These are phyloP conservation scores for Amanita subjunquillea DNA, from an alignment of 768 basidiomycete genomes.

Conservation along the genomic window DNA sequence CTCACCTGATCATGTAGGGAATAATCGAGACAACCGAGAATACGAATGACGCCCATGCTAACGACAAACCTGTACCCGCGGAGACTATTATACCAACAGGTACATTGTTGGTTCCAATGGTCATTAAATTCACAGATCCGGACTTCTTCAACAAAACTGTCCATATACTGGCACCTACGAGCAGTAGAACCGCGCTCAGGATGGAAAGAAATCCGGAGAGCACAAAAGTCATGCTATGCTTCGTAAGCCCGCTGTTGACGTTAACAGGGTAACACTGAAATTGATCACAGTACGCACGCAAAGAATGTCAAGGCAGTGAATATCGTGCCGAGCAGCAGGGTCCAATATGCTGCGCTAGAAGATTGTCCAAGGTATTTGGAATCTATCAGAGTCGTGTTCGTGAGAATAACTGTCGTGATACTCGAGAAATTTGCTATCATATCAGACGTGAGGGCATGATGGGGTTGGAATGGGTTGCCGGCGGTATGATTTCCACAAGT, in stretches of 20 bases:
- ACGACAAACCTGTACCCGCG: slow-evolving; percentile 48
- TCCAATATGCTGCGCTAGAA: slow-evolving; percentile 65
- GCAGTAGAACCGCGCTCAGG: slow-evolving; percentile 47
- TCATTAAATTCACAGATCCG: slow-evolving; percentile 43
- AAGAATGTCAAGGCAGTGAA: slow-evolving; percentile 54
- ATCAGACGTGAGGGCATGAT: slow-evolving; percentile 50
- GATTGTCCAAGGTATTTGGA: slow-evolving; percentile 52
- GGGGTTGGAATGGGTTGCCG: slow-evolving; percentile 57
- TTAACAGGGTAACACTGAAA: slow-evolving; percentile 8
- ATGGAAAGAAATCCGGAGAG: slow-evolving; percentile 55
- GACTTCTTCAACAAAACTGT: slow-evolving; percentile 62
- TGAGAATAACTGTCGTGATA: slow-evolving; percentile 43
- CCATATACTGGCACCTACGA: slow-evolving; percentile 71
- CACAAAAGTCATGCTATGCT: slow-evolving; percentile 57
- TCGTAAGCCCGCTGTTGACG: slow-evolving; percentile 48
- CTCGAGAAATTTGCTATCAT: slow-evolving; percentile 55
- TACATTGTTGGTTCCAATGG: slow-evolving; percentile 25
- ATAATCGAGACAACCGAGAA: slow-evolving; percentile 53
- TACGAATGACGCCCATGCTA: slow-evolving; percentile 70
- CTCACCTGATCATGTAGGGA: slow-evolving; percentile 73
- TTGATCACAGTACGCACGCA: slow-evolving; percentile 35
- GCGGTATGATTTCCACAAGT: slow-evolving; percentile 53
- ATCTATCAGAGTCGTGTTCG: slow-evolving; percentile 43
- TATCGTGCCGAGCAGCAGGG: slow-evolving; percentile 64
- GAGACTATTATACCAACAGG: slow-evolving; percentile 56